Base-by-base conservation (phyloP, 2,329 filamentous ascomycete genomes). In the Xylariaceae sp. region DNA sequence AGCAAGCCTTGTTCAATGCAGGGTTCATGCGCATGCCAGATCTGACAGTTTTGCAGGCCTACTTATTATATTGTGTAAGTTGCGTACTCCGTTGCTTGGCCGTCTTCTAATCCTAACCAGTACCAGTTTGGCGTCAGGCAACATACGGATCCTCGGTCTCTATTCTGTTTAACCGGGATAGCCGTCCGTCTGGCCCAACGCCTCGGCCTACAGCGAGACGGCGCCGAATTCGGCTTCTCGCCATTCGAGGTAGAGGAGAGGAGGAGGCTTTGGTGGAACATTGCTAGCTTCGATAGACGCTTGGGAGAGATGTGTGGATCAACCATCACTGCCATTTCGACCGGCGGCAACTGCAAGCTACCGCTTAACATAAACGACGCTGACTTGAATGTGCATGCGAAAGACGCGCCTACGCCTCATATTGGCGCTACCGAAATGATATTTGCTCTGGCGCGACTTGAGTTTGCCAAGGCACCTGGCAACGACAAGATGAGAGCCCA, bases 231-330 rank as follows among this genome's bases (percentile, higher is more conserved):
- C 50, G 62, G 67, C 58, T 62, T 82, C 2, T 73, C 70, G 3
- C 78, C 74, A 34, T 87, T 84, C 51, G 85, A 89, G 63, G 78
- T 81, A 3, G 86, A 89, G 70, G 79, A 87, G 69, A 79, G 86
- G n/a, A 80, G 86, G 48, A 77, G 87, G 39, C 72, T 90, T 1
- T 89, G 86, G 86, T 90, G 86, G 86, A 81, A 83, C 34, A 74
- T 91, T 12, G 76, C 86, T 11, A 74, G 82, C 30, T 86, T 88
- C 60, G 87, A 91, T 67, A 76, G 79, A 56, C 83, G 87, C 27
- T 79, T 88, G 39, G 79, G 83, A 54, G 86, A 89, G 66, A 79
- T 89, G 68, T 79, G 81, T 3, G 79, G 80, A 47, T 80, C 78
- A 19, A 74, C 76, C 35, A 77, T 83, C 51, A 83, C 79, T 3